Evolutionary conservation across 345 rosid genomes (phyloP).

Genomic region (Gossypium sturtianum): DNA sequence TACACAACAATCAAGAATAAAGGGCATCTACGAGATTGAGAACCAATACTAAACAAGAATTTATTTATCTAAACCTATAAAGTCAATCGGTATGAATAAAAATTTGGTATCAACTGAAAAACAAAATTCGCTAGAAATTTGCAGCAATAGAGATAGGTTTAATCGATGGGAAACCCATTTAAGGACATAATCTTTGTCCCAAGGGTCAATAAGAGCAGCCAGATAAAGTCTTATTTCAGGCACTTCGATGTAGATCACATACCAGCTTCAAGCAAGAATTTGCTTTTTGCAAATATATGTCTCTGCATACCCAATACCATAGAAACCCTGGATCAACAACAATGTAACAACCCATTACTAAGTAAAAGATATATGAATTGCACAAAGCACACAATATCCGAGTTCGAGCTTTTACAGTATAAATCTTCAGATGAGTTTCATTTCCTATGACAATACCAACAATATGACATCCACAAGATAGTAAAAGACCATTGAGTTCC

Average conservation of each 20-base stretch:
- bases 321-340: conserved; percentile 15
- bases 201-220: not conserved
- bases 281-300: not conserved
- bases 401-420: conserved; percentile 50
- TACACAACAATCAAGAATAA: not conserved
- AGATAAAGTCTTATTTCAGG: not conserved
- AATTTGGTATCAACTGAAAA: not conserved
- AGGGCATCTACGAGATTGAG: not conserved
- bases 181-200: not conserved
- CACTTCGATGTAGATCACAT: not conserved
- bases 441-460: conserved; percentile 35
- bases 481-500: conserved; percentile 33
- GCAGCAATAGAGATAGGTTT: not conserved
- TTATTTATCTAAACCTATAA: not conserved
- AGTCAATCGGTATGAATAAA: not conserved
- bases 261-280: not conserved
- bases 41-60: not conserved
- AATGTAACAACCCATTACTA: conserved; percentile 10
- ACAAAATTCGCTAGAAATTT: not conserved
- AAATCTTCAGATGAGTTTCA: conserved; percentile 28
- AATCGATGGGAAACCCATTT: not conserved
- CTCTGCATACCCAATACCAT: conserved; percentile 1
- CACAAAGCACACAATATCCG: conserved; percentile 29
- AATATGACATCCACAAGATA: conserved; percentile 28
- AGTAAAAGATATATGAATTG: conserved; percentile 30